Evolutionary conservation across 192 early-diverging fungal species (phyloP), one percentile per base, ranked within the genome.

Genomic region (Bifiguratus adelaidae): DNA sequence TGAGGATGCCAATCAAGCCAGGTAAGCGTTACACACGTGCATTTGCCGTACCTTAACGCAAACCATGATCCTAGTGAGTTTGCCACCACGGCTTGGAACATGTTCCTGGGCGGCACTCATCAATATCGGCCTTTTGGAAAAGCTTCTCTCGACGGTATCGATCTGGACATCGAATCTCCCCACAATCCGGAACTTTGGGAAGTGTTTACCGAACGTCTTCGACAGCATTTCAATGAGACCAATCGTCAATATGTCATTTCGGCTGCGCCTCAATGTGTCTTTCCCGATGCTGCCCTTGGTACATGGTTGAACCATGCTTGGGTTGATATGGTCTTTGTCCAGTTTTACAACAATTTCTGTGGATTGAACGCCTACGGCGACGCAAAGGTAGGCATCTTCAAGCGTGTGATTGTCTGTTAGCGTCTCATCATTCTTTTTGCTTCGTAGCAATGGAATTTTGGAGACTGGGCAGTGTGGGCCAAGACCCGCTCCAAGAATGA

Each of bases 121-220:
- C 22, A 15, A 0, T 61, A 66, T 23, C 74, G 80, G 33, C 74
- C 76, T 4, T 79, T 82, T 53, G 73, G 69, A 16, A 70, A 73
- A 29, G 73, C 71, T 0, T 49, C 80, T 5, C 62, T 82, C 7
- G 75, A 82, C 37, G 77, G 77, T 7, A 51, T 82, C 13, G 80
- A 82, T 44, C 47, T 80, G 21, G 75, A 82, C 40, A 57, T 82
- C 37, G 80, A 82, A 33, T 61, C 59, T 16, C n/a, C n/a, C n/a
- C 68, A 66, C 16, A 51, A 68, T 16, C 69, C 63, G 22, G 33
- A 47, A 0, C 73, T 68, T 15, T 81, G 78, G 36, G 61, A 61
- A 0, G 73, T 68, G 1, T 74, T 70, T 45, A 57, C 74, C 24
- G 44, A 55, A 0, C 52, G 64, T 24, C 42, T 82, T 21, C 16